Base-by-base conservation (phyloP, 2,329 filamentous ascomycete species). In the Penicillium sp. region DNA sequence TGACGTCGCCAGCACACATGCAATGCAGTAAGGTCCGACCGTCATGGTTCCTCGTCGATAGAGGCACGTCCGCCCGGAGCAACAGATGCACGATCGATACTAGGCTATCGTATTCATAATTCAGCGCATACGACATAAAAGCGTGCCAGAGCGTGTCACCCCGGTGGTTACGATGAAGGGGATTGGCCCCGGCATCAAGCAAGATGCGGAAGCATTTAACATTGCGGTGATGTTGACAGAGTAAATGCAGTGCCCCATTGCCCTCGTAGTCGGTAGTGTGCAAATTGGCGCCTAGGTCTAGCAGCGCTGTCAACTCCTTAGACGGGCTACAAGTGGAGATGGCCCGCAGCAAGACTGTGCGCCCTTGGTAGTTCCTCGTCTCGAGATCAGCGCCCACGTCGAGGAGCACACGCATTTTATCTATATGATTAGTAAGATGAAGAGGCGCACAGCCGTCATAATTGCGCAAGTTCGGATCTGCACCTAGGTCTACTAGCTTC, bases 221-320 rank as follows among this genome's bases (percentile, higher is more conserved):
- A 11, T 46, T 3, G 7, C 51, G 52, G 7, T 47, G 16, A 1
- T 47, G 40, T 14, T 54, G 11, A 24, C 59, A 55, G 24, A 59
- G 24, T 35, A 52, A 26, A 4, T 58, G 57, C 14, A 64, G 20
- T 5, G 57, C 45, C 3, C 60, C 55, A 18, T 65, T 63, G 1
- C 62, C 59, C 21, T 59, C 52, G 43, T 63, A 58, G 26, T 64
- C 59, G n/a, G 56, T 55, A 12, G 59, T 51, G n/a, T 63, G 60
- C 12, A 63, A 35, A 26, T 62, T 55, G 9, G 59, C 58, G 9
- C 62, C 61, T 3, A 58, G 51, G 2, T 55, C 52, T 5, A 61
- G 40, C 7, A 63, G 28, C 23, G n/a, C n/a, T 40, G 50, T 23
- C 14, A 56, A 12, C 3, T 54, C 21, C 21, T 57, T 28, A 18